Evolutionary conservation across 2,329 filamentous ascomycete genomes (phyloP).

Genomic region (Calonectria pseudoreteaudii): DNA sequence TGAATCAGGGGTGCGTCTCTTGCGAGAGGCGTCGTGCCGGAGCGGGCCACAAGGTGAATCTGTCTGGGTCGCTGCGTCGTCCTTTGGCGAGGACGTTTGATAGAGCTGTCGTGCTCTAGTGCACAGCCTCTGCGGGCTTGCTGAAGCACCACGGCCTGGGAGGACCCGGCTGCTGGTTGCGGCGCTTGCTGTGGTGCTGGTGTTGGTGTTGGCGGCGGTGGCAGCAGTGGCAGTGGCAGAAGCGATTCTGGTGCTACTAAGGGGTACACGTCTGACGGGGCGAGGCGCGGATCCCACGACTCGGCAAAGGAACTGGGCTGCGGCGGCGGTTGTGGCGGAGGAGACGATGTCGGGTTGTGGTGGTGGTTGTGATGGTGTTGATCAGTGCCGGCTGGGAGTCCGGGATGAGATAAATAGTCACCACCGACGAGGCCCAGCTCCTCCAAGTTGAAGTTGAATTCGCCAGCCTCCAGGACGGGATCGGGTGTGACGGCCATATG

Average conservation of each 20-base stretch:
- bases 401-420: slow-evolving; percentile 47
- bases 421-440: slow-evolving; percentile 46
- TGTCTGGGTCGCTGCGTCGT: slow-evolving; percentile 46
- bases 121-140: slow-evolving; percentile 35
- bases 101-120: slow-evolving; percentile 39
- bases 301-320: slow-evolving; percentile 34
- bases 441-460: slow-evolving; percentile 52
- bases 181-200: background rate
- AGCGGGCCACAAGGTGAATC: slow-evolving; percentile 46
- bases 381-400: slow-evolving; percentile 27
- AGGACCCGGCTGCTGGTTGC: slow-evolving; percentile 18
- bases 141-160: slow-evolving; percentile 29
- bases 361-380: too few species aligned
- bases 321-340: background rate
- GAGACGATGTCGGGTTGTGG: background rate
- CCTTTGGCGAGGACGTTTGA: slow-evolving; percentile 40
- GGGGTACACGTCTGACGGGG: slow-evolving; percentile 26
- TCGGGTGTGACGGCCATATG: slow-evolving; percentile 46
- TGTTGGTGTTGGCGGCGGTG: background rate
- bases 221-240: background rate
- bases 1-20: slow-evolving; percentile 41
- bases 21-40: slow-evolving; percentile 32
- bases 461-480: slow-evolving; percentile 44
- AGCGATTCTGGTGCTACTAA: slow-evolving; percentile 33
- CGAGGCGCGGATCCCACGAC: slow-evolving; percentile 37